Percentiles rank a stretch among this genome's conserved stretches.
phyloP scores from a whole-genome alignment of 805 yeast species.

The Kockiozyma suomiensis region DNA sequence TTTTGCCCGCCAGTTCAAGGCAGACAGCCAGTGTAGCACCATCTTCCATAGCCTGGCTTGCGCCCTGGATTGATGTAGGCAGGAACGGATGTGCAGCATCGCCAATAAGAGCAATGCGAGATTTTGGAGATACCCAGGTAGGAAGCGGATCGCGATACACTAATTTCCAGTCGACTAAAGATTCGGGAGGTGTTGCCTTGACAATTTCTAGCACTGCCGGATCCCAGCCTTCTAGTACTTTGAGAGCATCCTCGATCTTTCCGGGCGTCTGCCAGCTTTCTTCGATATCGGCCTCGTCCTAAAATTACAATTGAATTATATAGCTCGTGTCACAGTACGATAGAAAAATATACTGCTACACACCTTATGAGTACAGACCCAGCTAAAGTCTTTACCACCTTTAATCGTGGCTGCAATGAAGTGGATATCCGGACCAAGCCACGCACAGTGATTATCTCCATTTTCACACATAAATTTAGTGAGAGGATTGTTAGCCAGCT shows the following conservation, averaged over 20 bases:
- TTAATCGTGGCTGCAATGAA: background rate
- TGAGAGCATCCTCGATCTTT: background rate
- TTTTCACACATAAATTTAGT: conserved; percentile 6
- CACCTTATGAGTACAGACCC: conserved; percentile 11
- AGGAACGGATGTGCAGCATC: conserved; percentile 7
- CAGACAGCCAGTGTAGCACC: conserved; percentile 1
- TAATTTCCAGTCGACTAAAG: conserved; percentile 48
- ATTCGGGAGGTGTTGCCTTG: conserved; percentile 1
- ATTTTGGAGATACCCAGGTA: conserved; percentile 60
- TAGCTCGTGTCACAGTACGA: too few species aligned
- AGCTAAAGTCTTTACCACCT: conserved; percentile 7
- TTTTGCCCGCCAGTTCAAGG: background rate
- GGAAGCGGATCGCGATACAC: conserved; percentile 67
- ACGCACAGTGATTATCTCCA: conserved; percentile 2
- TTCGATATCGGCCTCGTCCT: conserved; percentile 9
- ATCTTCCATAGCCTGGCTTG: conserved; percentile 11
- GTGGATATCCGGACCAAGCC: conserved; percentile 8
- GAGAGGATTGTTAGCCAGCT: background rate
- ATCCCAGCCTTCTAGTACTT: conserved; percentile 9
- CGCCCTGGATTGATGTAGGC: conserved; percentile 9
- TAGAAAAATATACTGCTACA: background rate
- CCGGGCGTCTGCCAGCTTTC: conserved; percentile 11
- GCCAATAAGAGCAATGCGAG: conserved; percentile 3
- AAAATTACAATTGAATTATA: too few species aligned
- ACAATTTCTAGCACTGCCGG: conserved; percentile 1